Base-by-base conservation (phyloP, 441 rosid genomes). In the Eutrema salsugineum region DNA sequence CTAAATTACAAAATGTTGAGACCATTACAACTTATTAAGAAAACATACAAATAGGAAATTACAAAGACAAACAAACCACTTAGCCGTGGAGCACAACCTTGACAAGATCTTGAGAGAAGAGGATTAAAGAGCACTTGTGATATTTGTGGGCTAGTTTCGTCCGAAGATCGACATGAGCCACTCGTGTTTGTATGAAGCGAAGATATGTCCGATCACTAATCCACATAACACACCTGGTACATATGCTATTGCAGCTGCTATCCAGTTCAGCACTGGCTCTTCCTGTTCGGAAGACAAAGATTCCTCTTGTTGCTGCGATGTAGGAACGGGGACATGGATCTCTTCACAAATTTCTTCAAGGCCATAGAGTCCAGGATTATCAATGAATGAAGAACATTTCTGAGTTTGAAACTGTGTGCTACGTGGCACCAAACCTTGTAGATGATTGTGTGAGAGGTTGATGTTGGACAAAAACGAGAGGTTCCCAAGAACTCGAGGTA, bases 391-490 rank as follows among this genome's bases (percentile, higher is more conserved):
- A 36, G 48, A 36, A 59, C 48, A 20, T 0, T 59, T 47, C 10
- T 47, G 28, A 0, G 12, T 65, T 33, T 5, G 3, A 65, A 65
- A 65, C 47, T 65, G 70, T 20, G 59, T 49, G 44, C 59, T 35
- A 12, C 4, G 70, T 35, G 59, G 70, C 17, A 65, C 42, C 30
- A 20, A 33, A 0, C 70, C 70, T 15, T 12, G 0, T 19, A 65
- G 35, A 19, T 48, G 59, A 0, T 65, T 65, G 32, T 48, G 8
- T 2, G 70, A 65, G 47, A 64, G 20, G 17, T 64, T 49, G 38
- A 64, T 64, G 55, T 64, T 2, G 12, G 69, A 28, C 7, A 64
- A 47, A 48, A 47, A 65, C 40, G 67, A 43, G 38, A 62, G 67
- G 6, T 28, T 46, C 16, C 67, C 67, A 8, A 63, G 53, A 43